These are phyloP conservation scores for Cenchrus fungigraminus DNA, from an alignment of 176 grass and related monocot species.

Conservation along the genomic window DNA sequence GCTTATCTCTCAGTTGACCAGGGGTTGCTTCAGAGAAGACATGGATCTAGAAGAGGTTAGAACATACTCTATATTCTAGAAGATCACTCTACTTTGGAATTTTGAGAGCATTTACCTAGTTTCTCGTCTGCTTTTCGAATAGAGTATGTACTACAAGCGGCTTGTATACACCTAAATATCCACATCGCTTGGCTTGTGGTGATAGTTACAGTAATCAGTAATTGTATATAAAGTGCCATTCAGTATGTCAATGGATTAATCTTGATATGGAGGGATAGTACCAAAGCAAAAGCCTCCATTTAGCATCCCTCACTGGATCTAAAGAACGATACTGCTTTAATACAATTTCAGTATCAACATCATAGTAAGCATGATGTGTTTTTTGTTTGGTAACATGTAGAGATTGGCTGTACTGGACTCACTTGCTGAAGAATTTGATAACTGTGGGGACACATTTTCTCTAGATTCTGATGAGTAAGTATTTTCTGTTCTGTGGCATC, in stretches of 20 bases:
- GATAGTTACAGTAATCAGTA: not conserved
- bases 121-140: slow-evolving; percentile 21
- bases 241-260: not conserved
- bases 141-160: not conserved
- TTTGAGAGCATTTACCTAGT: not conserved
- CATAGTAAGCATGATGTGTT: slow-evolving; percentile 1
- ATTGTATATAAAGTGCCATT: not conserved
- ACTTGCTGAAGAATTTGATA: slow-evolving; percentile 61
- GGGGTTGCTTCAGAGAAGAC: slow-evolving; percentile 50
- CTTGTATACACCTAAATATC: slow-evolving; percentile 8
- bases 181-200: slow-evolving; percentile 15
- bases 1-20: slow-evolving; percentile 67
- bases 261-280: slow-evolving; percentile 1
- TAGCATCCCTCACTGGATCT: not conserved
- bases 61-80: slow-evolving; percentile 24
- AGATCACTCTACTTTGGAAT: slow-evolving; percentile 28
- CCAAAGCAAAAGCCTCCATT: slow-evolving; percentile 21
- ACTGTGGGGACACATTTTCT: slow-evolving; percentile 47
- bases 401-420: slow-evolving; percentile 70
- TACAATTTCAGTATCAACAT: not conserved
- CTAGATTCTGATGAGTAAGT: slow-evolving; percentile 63
- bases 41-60: slow-evolving; percentile 81
- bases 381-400: slow-evolving; percentile 49
- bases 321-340: not conserved
- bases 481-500: slow-evolving; percentile 8